phyloP scores from a whole-genome alignment of 2,329 filamentous ascomycete genomes.

The Pezicula rhizophila region DNA sequence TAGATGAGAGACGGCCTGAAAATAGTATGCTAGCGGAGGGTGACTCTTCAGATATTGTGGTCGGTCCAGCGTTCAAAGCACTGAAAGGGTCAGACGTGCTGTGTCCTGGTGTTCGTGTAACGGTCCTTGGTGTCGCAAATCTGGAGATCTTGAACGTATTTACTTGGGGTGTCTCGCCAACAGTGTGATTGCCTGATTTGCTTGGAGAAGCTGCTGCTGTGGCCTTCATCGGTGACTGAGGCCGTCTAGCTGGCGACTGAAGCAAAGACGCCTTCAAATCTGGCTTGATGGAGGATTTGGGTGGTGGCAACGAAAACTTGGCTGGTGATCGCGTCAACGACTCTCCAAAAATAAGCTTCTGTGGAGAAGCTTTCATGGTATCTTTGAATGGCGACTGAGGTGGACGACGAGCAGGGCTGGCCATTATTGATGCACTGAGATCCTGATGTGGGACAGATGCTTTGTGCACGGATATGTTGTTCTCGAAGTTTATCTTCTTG shows the following conservation, averaged over 20 bases:
- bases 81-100: background rate
- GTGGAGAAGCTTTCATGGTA: slow-evolving; percentile 49
- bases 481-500: slow-evolving; percentile 31
- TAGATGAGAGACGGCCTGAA: slow-evolving; percentile 32
- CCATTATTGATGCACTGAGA: slow-evolving; percentile 33
- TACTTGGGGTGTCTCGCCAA: slow-evolving; percentile 21
- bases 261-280: slow-evolving; percentile 25
- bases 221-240: slow-evolving; percentile 26
- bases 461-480: slow-evolving; percentile 25
- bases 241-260: slow-evolving; percentile 27
- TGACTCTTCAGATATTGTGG: slow-evolving; percentile 6
- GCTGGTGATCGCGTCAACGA: slow-evolving; percentile 24
- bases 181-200: slow-evolving; percentile 9
- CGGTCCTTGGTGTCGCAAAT: slow-evolving; percentile 24
- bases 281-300: slow-evolving; percentile 12
- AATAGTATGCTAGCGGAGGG: slow-evolving; percentile 21
- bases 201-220: slow-evolving; percentile 23
- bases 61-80: background rate
- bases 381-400: slow-evolving; percentile 49
- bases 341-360: slow-evolving; percentile 30
- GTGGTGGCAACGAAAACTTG: slow-evolving; percentile 20
- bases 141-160: slow-evolving; percentile 25
- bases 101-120: slow-evolving; percentile 11
- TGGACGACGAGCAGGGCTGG: slow-evolving; percentile 50
- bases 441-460: slow-evolving; percentile 29